A percentile compares a stretch with the other conserved stretches of the same genome.
Conservation (phyloP, 768 basidiomycete species). For the Leccinum longicurvipes region DNA sequence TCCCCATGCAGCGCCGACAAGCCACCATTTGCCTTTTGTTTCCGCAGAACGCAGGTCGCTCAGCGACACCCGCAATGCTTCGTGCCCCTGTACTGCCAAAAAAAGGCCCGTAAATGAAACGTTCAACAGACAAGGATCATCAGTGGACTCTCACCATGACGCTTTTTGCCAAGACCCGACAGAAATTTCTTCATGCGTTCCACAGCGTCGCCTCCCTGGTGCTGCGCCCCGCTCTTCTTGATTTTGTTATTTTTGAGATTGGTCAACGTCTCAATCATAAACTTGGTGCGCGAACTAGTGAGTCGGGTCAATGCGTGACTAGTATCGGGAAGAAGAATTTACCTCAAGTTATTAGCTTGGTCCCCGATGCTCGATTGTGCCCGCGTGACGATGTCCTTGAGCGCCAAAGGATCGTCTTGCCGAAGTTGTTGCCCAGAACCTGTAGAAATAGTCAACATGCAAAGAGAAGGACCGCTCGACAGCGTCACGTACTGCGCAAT, state of each 20-base stretch:
- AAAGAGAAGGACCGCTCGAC: background rate
- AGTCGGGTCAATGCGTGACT: background rate
- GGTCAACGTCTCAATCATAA: constrained; percentile 92
- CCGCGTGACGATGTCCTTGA: constrained; percentile 86
- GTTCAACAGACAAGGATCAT: background rate
- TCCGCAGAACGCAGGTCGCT: constrained; percentile 82
- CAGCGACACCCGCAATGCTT: constrained; percentile 81
- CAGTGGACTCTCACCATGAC: constrained; percentile 52
- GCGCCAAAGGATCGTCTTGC: constrained; percentile 84
- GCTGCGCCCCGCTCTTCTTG: constrained; percentile 60
- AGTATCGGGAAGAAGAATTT: background rate
- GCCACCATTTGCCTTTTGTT: constrained; percentile 96
- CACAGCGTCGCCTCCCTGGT: constrained; percentile 72
- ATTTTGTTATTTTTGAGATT: constrained; percentile 92
- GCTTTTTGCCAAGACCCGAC: constrained; percentile 67
- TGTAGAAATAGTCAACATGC: constrained; percentile 32
- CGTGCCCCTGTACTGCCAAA: constrained; percentile 70
- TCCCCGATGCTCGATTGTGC: constrained; percentile 69
- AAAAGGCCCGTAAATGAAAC: background rate
- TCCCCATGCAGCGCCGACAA: constrained; percentile 94
- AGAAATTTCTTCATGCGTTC: constrained; percentile 90
- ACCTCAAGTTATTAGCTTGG: constrained; percentile 54
- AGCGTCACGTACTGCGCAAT: constrained; percentile 57
- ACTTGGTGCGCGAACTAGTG: constrained; percentile 79
- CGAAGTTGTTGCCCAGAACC: constrained; percentile 91